Evolutionary conservation across 2,329 filamentous ascomycete genomes (phyloP).

Genomic region (Colletotrichum falcatum): DNA sequence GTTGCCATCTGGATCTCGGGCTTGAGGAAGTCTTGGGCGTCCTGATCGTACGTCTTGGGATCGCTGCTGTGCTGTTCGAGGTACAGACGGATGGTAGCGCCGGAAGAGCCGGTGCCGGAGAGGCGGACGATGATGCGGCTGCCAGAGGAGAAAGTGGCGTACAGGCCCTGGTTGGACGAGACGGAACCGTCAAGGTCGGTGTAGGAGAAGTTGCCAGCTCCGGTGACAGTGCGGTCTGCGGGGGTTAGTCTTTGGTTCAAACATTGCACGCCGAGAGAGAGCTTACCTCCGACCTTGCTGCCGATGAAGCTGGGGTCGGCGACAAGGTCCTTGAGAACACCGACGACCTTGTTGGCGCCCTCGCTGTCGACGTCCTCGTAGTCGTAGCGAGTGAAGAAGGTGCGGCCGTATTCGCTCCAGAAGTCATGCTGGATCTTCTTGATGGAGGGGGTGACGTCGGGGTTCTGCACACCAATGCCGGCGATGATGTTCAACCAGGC

Average conservation of each 20-base stretch:
- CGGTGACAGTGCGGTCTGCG: conserved; percentile 80
- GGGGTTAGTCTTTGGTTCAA: conserved; percentile 43
- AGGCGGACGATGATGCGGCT: conserved; percentile 95
- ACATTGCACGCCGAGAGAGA: neutral
- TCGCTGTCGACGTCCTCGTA: conserved; percentile 96
- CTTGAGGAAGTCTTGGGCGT: conserved; percentile 94
- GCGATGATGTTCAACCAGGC: conserved; percentile 99
- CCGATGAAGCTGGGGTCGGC: conserved; percentile 81
- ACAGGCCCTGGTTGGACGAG: conserved; percentile 95
- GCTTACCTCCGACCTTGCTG: conserved; percentile 78
- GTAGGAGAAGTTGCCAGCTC: conserved; percentile 97
- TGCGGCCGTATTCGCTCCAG: conserved; percentile 95
- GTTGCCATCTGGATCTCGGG: conserved; percentile 89
- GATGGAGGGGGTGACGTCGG: conserved; percentile 87
- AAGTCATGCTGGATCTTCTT: conserved; percentile 97
- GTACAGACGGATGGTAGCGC: conserved; percentile 96
- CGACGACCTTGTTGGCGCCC: conserved; percentile 90
- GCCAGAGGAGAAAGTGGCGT: conserved; percentile 92
- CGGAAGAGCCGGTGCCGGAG: conserved; percentile 93
- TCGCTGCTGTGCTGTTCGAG: conserved; percentile 95
- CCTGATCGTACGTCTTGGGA: conserved; percentile 78
- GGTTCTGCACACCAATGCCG: conserved; percentile 85
- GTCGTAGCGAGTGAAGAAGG: conserved; percentile 99
- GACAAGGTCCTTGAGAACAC: conserved; percentile 82
- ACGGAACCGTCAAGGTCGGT: conserved; percentile 98